phyloP scores from a whole-genome alignment of 2,329 filamentous ascomycete species.

The Apiospora hydei region DNA sequence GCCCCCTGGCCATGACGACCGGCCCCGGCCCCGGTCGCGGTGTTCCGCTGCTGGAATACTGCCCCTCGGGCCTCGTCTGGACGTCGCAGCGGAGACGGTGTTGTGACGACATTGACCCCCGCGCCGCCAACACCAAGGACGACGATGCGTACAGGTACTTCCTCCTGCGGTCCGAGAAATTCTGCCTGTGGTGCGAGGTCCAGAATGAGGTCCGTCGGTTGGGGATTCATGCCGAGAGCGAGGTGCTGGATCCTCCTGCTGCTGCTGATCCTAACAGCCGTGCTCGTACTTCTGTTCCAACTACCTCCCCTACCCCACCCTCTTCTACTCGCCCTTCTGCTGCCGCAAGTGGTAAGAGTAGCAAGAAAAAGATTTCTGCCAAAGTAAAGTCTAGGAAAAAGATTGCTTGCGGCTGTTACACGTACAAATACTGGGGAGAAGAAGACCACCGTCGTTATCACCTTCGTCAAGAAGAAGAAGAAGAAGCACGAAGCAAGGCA shows the following conservation, averaged over 20 bases:
- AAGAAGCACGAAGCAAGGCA: not conserved
- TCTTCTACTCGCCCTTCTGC: too few species aligned
- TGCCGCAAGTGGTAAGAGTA: too few species aligned
- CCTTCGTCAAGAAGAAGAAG: not conserved
- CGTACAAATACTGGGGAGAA: not conserved
- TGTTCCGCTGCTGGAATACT: not conserved
- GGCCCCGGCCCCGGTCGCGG: not conserved
- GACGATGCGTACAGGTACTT: not conserved
- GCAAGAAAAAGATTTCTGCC: too few species aligned
- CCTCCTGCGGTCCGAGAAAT: slow-evolving; percentile 2
- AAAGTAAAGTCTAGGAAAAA: too few species aligned
- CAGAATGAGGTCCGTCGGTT: not conserved
- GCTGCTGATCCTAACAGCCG: not conserved
- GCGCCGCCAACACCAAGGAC: not conserved
- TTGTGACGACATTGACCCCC: not conserved
- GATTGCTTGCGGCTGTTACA: not conserved
- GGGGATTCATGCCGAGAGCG: slow-evolving; percentile 12
- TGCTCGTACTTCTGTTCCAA: not conserved
- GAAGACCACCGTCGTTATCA: not conserved
- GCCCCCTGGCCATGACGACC: not conserved
- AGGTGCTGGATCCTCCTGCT: not conserved
- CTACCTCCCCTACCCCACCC: not conserved
- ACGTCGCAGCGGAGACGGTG: not conserved
- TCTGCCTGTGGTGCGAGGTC: slow-evolving; percentile 14
- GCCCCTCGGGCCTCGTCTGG: not conserved